phyloP scores from a whole-genome alignment of 225 moss, liverwort and hornwort genomes.

The Asterella californica region DNA sequence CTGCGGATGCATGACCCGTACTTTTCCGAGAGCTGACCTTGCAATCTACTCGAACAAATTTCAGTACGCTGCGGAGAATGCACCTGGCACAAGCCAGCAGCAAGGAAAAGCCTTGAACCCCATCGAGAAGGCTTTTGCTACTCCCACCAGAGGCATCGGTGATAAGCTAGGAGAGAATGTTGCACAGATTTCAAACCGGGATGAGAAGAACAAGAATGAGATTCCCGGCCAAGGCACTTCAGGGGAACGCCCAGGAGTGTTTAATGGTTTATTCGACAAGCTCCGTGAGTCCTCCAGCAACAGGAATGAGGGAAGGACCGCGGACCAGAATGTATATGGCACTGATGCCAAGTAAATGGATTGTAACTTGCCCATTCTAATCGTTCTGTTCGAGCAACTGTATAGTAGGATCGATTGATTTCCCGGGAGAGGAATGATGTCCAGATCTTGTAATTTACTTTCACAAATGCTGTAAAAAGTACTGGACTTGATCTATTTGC shows the following conservation, averaged over 20 bases:
- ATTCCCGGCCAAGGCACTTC: slow-evolving; percentile 36
- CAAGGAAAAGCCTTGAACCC: slow-evolving; percentile 46
- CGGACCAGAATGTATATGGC: slow-evolving; percentile 15
- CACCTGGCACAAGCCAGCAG: slow-evolving; percentile 41
- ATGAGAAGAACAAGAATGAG: slow-evolving; percentile 25
- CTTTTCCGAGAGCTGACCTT: not conserved
- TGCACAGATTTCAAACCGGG: slow-evolving; percentile 16
- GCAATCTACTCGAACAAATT: not conserved
- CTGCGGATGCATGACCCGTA: not conserved
- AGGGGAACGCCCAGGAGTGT: slow-evolving; percentile 33
- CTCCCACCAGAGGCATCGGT: slow-evolving; percentile 47
- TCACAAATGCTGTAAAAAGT: slow-evolving; percentile 1
- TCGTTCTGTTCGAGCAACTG: not conserved
- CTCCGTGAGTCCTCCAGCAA: slow-evolving; percentile 54
- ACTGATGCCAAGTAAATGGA: not conserved
- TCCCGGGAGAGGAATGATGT: not conserved
- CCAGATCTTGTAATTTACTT: slow-evolving; percentile 9
- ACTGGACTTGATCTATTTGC: too few relatives aligned
- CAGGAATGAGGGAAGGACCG: slow-evolving; percentile 39
- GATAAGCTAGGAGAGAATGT: slow-evolving; percentile 51
- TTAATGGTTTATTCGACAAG: slow-evolving; percentile 32
- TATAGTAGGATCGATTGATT: not conserved
- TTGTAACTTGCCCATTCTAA: not conserved
- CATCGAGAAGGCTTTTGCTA: slow-evolving; percentile 51
- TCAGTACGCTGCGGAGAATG: slow-evolving; percentile 48